Evolutionary conservation across 2,329 filamentous ascomycete genomes (phyloP), one percentile per base, ranked within the genome.

Genomic region (Thelonectria olida): DNA sequence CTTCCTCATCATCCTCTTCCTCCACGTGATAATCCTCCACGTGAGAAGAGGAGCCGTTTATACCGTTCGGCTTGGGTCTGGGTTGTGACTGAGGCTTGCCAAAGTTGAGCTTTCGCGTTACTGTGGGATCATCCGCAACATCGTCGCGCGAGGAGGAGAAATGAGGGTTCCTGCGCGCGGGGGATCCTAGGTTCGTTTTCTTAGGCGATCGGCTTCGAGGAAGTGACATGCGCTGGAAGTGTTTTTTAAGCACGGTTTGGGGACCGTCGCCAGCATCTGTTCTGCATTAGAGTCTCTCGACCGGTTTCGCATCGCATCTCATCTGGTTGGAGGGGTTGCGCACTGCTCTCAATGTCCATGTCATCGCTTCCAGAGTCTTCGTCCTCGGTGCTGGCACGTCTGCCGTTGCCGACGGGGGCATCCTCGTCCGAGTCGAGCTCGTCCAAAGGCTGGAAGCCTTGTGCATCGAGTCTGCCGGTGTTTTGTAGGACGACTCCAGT

Each of bases 401-500:
- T 56, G 41, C 67, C 73, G 63, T 70, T 77, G 70, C 51, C 66
- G 42, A 48, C 68, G 61, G 27, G 70, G 63, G 45, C 65, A 71
- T 89, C 91, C 67, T 88, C 86, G 13, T 94, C 93, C 19, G 94
- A 97, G 77, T 97, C 97, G 67, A 98, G 88, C 67, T 88, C 88
- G 34, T 95, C 92, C 60, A 97, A 85, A 34, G 92, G 90, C 75
- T 97, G 93, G 82, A 99, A 89, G 76, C 95, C 96, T 83, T 97
- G 84, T 75, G 96, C 93, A 79, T 98, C 95, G 79, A 93, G 91
- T 62, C 89, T 82, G 53, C 92, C 92, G 56, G 83, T 88, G 72
- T 97, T 92, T 71, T 88, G 87, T 28, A 98, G 79, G 1, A 88
- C 91, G 23, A 97, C 86, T 44, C 96, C 96, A 1, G 96, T 99